Evolutionary conservation across 441 rosid genomes (phyloP).

Genomic region (Mallotus repandus): DNA sequence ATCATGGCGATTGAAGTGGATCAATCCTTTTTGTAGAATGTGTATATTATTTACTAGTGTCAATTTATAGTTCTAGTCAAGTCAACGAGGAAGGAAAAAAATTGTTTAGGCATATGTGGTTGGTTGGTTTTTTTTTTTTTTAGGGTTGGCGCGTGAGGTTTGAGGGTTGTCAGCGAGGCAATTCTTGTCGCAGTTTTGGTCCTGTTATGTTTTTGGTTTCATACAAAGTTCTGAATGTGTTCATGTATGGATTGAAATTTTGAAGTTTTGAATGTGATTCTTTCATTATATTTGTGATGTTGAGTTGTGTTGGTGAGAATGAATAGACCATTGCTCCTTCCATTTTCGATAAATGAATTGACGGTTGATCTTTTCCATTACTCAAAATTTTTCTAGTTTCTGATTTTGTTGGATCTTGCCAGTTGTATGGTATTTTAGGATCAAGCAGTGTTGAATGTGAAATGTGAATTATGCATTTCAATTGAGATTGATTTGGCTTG

Average conservation of each 20-base stretch:
- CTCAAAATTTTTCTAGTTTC: background rate
- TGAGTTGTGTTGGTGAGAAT: background rate
- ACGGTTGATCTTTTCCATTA: no score
- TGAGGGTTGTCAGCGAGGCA: slow-evolving; percentile 33
- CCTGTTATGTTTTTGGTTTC: slow-evolving; percentile 9
- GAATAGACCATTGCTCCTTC: background rate
- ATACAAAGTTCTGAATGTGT: slow-evolving; percentile 25
- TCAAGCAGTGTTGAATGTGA: no score
- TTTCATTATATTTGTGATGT: slow-evolving; percentile 34
- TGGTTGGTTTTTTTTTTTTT: background rate
- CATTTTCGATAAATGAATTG: no score
- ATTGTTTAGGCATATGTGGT: slow-evolving; percentile 19
- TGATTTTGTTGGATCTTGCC: background rate
- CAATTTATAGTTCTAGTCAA: slow-evolving; percentile 20
- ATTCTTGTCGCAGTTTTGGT: slow-evolving; percentile 50
- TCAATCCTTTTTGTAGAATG: slow-evolving; percentile 34
- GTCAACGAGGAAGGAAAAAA: slow-evolving; percentile 29
- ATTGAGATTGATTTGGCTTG: background rate
- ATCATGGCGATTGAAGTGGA: slow-evolving; percentile 28
- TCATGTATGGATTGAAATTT: slow-evolving; percentile 33
- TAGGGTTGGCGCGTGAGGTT: slow-evolving; percentile 20
- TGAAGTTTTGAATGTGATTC: slow-evolving; percentile 34
- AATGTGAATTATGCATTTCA: no score
- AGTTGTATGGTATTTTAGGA: background rate
- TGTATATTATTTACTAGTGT: slow-evolving; percentile 38